These are phyloP conservation scores for Asterophora lycoperdoides DNA, from an alignment of 768 basidiomycete species.

Conservation along the genomic window DNA sequence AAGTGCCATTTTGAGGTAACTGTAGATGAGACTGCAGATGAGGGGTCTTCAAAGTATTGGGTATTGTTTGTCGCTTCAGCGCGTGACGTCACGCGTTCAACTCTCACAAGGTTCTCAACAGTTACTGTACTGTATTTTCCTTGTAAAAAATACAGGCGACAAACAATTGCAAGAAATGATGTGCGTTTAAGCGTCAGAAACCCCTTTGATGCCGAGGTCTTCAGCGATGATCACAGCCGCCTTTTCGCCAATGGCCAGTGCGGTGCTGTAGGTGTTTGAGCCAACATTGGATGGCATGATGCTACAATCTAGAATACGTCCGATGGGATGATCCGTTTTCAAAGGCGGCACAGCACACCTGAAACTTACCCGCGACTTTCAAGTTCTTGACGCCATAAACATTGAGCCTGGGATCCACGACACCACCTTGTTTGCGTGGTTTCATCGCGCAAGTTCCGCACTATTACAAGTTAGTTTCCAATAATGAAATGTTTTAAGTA, in stretches of 20 bases:
- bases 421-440: constrained; percentile 50
- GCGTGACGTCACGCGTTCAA: constrained; percentile 18
- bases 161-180: no score
- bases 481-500: not conserved
- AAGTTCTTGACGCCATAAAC: constrained; percentile 57
- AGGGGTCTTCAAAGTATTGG: no score
- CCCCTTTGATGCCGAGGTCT: constrained; percentile 35
- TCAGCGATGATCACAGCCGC: constrained; percentile 56
- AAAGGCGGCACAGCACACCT: not conserved
- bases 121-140: no score
- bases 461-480: constrained; percentile 24
- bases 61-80: constrained; percentile 13
- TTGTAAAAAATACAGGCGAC: no score
- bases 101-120: no score
- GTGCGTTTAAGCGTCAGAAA: constrained; percentile 2
- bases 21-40: no score
- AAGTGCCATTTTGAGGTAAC: constrained; percentile 51
- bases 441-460: constrained; percentile 70
- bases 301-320: constrained; percentile 28
- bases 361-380: constrained; percentile 49
- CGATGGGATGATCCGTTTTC: not conserved
- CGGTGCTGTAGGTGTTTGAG: constrained; percentile 40
- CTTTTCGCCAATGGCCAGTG: constrained; percentile 54
- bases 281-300: constrained; percentile 37
- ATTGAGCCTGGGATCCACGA: constrained; percentile 57